phyloP scores from a whole-genome alignment of 2,329 filamentous ascomycete species.

The Penicillium sp. region DNA sequence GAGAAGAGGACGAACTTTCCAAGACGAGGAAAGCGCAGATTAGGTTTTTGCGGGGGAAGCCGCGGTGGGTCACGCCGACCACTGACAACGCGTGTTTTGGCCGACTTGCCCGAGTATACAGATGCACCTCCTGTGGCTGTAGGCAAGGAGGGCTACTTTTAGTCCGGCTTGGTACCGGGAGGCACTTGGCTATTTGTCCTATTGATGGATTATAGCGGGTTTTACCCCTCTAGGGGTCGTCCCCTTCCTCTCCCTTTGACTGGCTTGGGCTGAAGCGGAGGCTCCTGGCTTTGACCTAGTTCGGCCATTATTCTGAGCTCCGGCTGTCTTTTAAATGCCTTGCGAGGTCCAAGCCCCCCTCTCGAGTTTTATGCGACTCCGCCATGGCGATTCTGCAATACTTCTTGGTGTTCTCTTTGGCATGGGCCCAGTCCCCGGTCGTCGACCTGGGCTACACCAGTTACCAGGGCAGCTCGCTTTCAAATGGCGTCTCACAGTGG shows the following conservation, averaged over 20 bases:
- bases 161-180: too few relatives aligned
- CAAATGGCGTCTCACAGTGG: conserved; percentile 65
- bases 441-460: conserved; percentile 66
- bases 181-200: too few relatives aligned
- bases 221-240: too few relatives aligned
- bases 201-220: too few relatives aligned
- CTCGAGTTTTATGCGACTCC: conserved; percentile 2
- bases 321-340: background rate
- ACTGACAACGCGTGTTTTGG: too few relatives aligned
- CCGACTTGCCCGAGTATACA: too few relatives aligned
- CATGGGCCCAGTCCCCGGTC: conserved; percentile 28
- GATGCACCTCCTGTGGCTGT: too few relatives aligned
- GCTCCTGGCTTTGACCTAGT: too few relatives aligned
- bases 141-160: too few relatives aligned
- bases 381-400: conserved; percentile 16
- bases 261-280: too few relatives aligned
- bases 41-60: conserved; percentile 15
- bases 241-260: too few relatives aligned
- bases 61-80: too few relatives aligned
- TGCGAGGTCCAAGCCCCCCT: background rate
- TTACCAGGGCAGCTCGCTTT: conserved; percentile 57
- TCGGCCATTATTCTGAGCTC: background rate
- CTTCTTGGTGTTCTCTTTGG: conserved; percentile 17
- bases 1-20: background rate
- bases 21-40: background rate